Evolutionary conservation across 1,139 yeast species (phyloP), one percentile per base, ranked within the genome.

Genomic region (Kodamaea derodonti): DNA sequence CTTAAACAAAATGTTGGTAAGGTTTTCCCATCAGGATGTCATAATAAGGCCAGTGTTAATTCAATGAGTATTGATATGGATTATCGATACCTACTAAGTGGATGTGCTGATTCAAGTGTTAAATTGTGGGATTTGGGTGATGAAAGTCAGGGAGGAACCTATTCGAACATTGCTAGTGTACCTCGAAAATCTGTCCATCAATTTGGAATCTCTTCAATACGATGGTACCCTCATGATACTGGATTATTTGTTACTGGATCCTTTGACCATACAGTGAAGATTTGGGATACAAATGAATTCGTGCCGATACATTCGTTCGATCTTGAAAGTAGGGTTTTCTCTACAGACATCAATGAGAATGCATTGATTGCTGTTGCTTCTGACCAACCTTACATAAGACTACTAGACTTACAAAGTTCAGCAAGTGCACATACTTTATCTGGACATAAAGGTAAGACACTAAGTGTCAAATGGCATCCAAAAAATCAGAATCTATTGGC

Each of bases 181-280:
- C 77, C 82, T 2, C 51, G 80, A 11, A 71, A 71, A 42, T 46
- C 68, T 1, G 81, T 69, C 2, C 97, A 90, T 52, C 58, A 62
- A 17, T 87, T 71, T 54, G 95, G 96, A 0, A 66, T 88, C 0
- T 83, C 95, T 0, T 63, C 76, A 13, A 67, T 86, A 1, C 69
- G 73, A 48, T 90, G 97, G 97, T 90, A 95, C 92, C 90, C 95
- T 0, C 66, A 66, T 35, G 97, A 90, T 55, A 78, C 81, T 17
- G 97, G 96, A 1, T 72, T 90, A 78, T 88, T 88, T 61, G 71
- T 87, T 9, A 73, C 88, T 2, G 78, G 88, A 0, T 85, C 95
- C 0, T 86, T 81, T 52, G 97, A 90, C 52, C 79, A 77, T 40
- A 72, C 78, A 0, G 75, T 88, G 20, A 84, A 82, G 42, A 69